Evolutionary conservation across 1,284 basidiomycete species (phyloP).

Genomic region (Malassezia cuniculi): DNA sequence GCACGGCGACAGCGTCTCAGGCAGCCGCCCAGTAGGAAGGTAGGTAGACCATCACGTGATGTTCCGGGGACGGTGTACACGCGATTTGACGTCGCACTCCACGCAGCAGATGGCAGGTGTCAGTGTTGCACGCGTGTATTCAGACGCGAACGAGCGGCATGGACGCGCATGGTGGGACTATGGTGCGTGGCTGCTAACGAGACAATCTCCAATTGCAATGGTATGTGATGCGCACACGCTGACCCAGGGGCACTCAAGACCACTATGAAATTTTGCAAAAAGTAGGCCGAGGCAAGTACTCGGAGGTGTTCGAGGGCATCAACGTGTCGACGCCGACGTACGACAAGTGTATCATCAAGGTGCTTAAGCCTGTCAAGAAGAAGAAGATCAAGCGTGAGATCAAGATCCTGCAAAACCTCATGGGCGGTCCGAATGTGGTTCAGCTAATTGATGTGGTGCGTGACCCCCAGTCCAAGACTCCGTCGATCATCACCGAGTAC

Average conservation of each 20-base stretch:
- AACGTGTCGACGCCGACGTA: constrained; percentile 56
- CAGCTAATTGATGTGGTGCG: constrained; percentile 83
- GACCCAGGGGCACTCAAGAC: constrained; percentile 56
- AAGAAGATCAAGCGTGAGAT: constrained; percentile 99
- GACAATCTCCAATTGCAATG: constrained; percentile 41
- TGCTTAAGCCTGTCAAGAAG: constrained; percentile 98
- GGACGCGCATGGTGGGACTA: constrained; percentile 55
- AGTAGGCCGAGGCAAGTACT: constrained; percentile 74
- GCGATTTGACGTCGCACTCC: neutral
- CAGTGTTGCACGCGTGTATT: constrained; percentile 50
- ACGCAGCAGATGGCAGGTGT: constrained; percentile 15
- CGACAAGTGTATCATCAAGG: constrained; percentile 96
- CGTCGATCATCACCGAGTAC: constrained; percentile 94
- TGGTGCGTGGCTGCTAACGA: constrained; percentile 45
- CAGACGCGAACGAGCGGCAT: constrained; percentile 53
- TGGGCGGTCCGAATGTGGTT: constrained; percentile 82
- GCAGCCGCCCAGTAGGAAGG: neutral
- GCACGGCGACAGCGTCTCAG: neutral
- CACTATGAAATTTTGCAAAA: constrained; percentile 97
- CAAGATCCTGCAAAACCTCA: constrained; percentile 92
- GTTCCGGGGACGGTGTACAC: neutral
- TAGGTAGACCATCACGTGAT: neutral
- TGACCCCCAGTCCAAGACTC: constrained; percentile 81
- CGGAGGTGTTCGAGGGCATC: constrained; percentile 81
- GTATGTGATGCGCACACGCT: constrained; percentile 4